Conservation (phyloP, 805 yeast genomes). For the Myxozyma mucilagina region DNA sequence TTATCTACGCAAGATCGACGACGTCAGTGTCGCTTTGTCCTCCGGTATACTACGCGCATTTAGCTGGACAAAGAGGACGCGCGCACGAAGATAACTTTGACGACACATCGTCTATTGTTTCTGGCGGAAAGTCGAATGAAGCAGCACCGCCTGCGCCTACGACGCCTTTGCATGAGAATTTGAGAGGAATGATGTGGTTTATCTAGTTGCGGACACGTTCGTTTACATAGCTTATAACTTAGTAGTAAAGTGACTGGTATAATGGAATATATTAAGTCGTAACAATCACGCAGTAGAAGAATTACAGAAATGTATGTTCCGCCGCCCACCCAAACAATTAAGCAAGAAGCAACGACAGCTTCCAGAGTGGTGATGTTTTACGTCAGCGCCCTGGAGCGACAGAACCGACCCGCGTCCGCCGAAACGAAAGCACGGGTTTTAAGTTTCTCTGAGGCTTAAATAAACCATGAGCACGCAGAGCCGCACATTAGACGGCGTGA, state of each 20-base stretch:
- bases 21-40: constrained; percentile 41
- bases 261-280: background rate
- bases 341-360: background rate
- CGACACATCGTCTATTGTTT: constrained; percentile 8
- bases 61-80: constrained; percentile 40
- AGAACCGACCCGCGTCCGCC: background rate
- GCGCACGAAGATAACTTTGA: constrained; percentile 34
- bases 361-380: background rate
- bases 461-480: constrained; percentile 18
- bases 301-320: constrained; percentile 8
- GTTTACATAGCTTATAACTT: background rate
- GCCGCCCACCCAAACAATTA: constrained; percentile 9
- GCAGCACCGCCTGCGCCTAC: background rate
- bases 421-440: background rate
- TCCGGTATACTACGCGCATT: constrained; percentile 41
- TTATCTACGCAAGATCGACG: constrained; percentile 40
- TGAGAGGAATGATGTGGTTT: constrained; percentile 14
- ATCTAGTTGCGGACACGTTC: background rate
- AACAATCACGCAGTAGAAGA: background rate
- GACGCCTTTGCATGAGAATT: constrained; percentile 9
- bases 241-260: background rate
- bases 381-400: constrained; percentile 2
- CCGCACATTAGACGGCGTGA: constrained; percentile 5
- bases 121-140: constrained; percentile 4
- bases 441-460: constrained; percentile 6